These are phyloP conservation scores for Fonsecaea multimorphosa DNA, from an alignment of 2,329 filamentous ascomycete species.

Conservation along the genomic window DNA sequence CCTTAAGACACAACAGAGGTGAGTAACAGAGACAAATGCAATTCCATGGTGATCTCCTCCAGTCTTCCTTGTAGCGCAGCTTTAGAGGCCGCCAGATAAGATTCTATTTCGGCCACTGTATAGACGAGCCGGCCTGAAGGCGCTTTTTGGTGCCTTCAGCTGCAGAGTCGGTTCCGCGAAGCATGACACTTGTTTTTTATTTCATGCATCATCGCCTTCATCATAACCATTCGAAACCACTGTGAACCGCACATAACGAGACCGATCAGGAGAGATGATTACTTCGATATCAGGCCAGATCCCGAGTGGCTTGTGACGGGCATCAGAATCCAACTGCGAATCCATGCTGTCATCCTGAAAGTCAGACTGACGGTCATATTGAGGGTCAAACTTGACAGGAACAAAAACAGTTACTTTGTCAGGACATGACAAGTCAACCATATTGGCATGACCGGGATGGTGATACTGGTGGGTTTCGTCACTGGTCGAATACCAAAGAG, in stretches of 20 bases:
- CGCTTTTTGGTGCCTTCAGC: too few relatives aligned
- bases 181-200: not conserved
- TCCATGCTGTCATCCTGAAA: too few relatives aligned
- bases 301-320: not conserved
- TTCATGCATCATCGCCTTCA: not conserved
- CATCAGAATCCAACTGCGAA: not conserved
- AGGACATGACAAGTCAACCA: not conserved
- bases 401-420: not conserved
- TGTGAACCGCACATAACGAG: not conserved
- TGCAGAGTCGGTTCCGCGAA: not conserved
- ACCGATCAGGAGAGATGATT: not conserved
- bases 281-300: not conserved
- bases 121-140: not conserved
- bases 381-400: not conserved
- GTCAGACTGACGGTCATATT: not conserved
- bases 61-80: not conserved
- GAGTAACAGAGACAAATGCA: not conserved
- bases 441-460: conserved; percentile 2
- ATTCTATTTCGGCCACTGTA: not conserved
- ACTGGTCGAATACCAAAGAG: conserved; percentile 8
- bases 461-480: not conserved
- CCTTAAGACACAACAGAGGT: not conserved
- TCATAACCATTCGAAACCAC: not conserved
- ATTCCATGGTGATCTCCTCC: not conserved
- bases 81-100: not conserved